These are phyloP conservation scores for Seiridium unicorne DNA, from an alignment of 2,329 filamentous ascomycete genomes.

Conservation along the genomic window DNA sequence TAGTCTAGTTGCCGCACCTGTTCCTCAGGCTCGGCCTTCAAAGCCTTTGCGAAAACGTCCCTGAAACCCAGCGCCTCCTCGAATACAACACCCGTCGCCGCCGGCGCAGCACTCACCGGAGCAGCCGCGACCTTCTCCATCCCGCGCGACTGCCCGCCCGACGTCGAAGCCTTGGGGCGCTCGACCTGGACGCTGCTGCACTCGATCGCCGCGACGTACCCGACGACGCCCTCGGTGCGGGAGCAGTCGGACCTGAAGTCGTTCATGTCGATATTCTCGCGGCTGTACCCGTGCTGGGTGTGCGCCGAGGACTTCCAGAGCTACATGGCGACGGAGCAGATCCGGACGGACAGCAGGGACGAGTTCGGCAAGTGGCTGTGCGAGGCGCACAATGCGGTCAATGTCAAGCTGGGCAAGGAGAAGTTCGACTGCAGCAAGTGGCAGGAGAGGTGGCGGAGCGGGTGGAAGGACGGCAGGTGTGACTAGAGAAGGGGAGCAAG, in stretches of 20 bases:
- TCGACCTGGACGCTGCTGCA: constrained; percentile 93
- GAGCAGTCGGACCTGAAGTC: constrained; percentile 75
- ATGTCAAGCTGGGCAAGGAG: constrained; percentile 85
- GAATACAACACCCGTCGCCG: background rate
- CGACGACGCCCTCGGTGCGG: constrained; percentile 60
- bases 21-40: constrained; percentile 62
- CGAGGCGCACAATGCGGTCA: constrained; percentile 84
- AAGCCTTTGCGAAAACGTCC: constrained; percentile 50
- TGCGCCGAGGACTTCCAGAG: constrained; percentile 88
- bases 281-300: constrained; percentile 91
- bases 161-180: constrained; percentile 83
- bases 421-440: constrained; percentile 86
- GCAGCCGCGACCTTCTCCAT: constrained; percentile 32
- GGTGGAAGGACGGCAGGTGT: constrained; percentile 59
- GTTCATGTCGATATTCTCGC: constrained; percentile 80
- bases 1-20: constrained; percentile 65
- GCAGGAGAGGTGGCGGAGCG: constrained; percentile 93
- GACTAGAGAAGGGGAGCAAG: background rate
- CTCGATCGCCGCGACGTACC: constrained; percentile 85
- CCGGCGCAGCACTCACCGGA: constrained; percentile 28
- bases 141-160: constrained; percentile 76
- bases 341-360: constrained; percentile 56
- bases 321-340: constrained; percentile 74
- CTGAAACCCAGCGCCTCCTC: background rate
- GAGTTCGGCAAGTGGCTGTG: constrained; percentile 84